Percentiles rank a stretch among this genome's conserved stretches.
Evolutionary conservation across 768 basidiomycete genomes (phyloP).

Genomic region (Auriculariales sp.): DNA sequence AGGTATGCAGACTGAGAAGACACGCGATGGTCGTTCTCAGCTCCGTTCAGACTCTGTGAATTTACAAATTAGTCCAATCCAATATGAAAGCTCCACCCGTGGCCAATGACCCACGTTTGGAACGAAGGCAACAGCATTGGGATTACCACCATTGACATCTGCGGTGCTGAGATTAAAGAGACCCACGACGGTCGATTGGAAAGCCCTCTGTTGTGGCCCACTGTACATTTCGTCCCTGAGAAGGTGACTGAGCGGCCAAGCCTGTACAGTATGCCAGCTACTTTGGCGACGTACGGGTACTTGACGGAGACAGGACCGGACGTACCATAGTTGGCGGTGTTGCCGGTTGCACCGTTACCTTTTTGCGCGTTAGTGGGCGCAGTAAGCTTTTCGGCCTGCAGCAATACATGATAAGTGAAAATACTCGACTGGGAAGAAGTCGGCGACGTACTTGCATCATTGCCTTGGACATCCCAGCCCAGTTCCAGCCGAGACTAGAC

Average conservation of each 20-base stretch:
- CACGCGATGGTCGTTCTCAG: slow-evolving; percentile 34
- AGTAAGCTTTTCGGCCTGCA: slow-evolving; percentile 12
- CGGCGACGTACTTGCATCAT: slow-evolving; percentile 17
- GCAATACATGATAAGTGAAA: not conserved
- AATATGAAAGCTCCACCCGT: not conserved
- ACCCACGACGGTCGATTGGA: slow-evolving; percentile 30
- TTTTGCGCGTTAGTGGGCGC: slow-evolving; percentile 12
- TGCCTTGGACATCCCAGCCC: slow-evolving; percentile 18
- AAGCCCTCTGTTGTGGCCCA: slow-evolving; percentile 37
- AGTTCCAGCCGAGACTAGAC: slow-evolving; percentile 21
- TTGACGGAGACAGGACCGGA: slow-evolving; percentile 40
- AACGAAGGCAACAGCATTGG: slow-evolving; percentile 41
- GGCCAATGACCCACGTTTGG: slow-evolving; percentile 23
- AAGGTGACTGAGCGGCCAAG: too few species aligned
- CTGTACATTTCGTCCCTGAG: slow-evolving; percentile 30
- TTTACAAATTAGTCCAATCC: not conserved
- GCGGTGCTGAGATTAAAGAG: slow-evolving; percentile 32
- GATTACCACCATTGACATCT: slow-evolving; percentile 41
- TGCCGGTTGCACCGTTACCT: slow-evolving; percentile 13
- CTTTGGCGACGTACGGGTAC: slow-evolving; percentile 13
- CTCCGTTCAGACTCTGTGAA: slow-evolving; percentile 26
- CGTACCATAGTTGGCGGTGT: slow-evolving; percentile 32
- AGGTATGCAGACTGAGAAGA: slow-evolving; percentile 41
- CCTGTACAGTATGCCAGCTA: not conserved
- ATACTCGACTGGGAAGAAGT: not conserved